phyloP scores from a whole-genome alignment of 225 moss, liverwort and hornwort species.

The Lunularia cruciata region DNA sequence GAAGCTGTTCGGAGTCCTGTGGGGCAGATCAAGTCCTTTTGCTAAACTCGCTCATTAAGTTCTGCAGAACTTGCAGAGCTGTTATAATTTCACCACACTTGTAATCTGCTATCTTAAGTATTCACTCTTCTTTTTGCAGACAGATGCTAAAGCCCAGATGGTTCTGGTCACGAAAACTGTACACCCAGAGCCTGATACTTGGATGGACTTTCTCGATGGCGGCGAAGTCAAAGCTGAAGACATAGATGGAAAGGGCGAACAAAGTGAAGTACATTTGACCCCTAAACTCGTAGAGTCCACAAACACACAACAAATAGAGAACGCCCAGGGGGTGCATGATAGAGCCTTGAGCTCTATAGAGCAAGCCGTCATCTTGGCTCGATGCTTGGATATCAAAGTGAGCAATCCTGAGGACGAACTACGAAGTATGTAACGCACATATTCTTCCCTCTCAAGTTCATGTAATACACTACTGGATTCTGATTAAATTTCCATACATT shows the following conservation, averaged over 20 bases:
- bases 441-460: background rate
- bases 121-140: slow-evolving; percentile 35
- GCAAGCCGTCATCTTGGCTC: slow-evolving; percentile 84
- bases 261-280: slow-evolving; percentile 68
- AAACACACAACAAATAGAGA: slow-evolving; percentile 29
- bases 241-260: slow-evolving; percentile 24
- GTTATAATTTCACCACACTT: too few relatives aligned
- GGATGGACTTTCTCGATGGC: slow-evolving; percentile 34
- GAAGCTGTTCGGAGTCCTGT: too few relatives aligned
- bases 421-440: slow-evolving; percentile 54
- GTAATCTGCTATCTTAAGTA: background rate
- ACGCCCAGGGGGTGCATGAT: slow-evolving; percentile 32
- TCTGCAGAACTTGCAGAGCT: too few relatives aligned
- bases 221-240: slow-evolving; percentile 42
- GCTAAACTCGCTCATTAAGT: too few relatives aligned
- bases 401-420: slow-evolving; percentile 96
- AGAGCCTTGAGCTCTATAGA: slow-evolving; percentile 69
- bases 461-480: background rate
- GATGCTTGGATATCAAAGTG: slow-evolving; percentile 81
- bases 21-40: too few relatives aligned
- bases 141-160: slow-evolving; percentile 95
- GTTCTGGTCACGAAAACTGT: slow-evolving; percentile 66
- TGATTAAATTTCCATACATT: background rate
- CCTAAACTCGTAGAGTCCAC: slow-evolving; percentile 62
- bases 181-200: slow-evolving; percentile 42